Base-by-base conservation (phyloP, 306 rosid genomes). In the Prunus mongolica region DNA sequence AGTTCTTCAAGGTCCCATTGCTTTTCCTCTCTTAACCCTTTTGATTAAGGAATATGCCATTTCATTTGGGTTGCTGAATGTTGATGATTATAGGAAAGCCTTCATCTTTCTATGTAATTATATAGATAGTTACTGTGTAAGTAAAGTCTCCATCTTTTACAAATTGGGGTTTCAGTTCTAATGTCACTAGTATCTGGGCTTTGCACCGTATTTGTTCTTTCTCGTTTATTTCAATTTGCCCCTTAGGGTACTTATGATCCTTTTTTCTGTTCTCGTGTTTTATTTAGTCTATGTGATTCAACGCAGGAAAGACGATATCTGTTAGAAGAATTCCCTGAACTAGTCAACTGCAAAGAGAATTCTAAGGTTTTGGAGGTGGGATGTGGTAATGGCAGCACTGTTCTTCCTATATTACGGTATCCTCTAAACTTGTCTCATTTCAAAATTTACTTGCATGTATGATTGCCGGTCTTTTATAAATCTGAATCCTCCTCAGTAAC, bases 371-470 rank as follows among this genome's bases (percentile, higher is more conserved):
- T 95, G 80, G 98, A 92, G 87, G 89, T 88, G 54, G 98, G 98
- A 41, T 95, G 97, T 45, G 98, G 98, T 82, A 95, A 88, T 74
- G 97, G 93, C 66, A 95, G 98, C 79, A 92, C 97, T 15, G 81
- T 76, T 76, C 90, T 95, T 83, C 93, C 98, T 64, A 87, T 95
- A 49, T 86, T 94, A 55, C 82, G 97, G 98, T 92, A 81, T 58
- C 19, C 20, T 24, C 44, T 20, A 22, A 57, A 32, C 47, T 19
- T 19, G 20, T 34, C 49, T 15, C 47, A 4, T 64, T 30, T 32
- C 24, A 2, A 44, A 27, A 62, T 28, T 62, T 62, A 28, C 45
- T 10, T 62, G 67, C 9, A 62, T 28, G 38, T 5, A 8, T 28
- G 22, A 62, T 14, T 62, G 67, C 19, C 30, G 11, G 67, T 62